A percentile compares a stretch with the other conserved stretches of the same genome.
Evolutionary conservation across 78 protist species (phyloP).

Genomic region (Cavenderia fasciculata): DNA sequence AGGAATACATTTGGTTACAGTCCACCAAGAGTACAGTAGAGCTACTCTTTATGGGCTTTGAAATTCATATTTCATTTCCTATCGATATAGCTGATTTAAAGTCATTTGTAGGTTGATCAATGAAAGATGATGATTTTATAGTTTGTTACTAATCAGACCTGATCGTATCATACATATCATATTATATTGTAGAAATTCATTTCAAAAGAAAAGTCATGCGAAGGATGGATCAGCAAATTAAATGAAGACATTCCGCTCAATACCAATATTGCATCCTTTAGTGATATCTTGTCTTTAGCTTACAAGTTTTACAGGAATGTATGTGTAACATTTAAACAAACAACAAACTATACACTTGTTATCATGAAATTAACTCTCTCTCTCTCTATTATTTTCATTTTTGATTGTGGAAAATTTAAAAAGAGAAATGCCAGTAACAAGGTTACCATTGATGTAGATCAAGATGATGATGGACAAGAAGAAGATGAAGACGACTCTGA

Average conservation of each 20-base stretch:
- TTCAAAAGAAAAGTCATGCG: constrained; percentile 1
- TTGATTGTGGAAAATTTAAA: too few species aligned
- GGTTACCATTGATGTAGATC: background rate
- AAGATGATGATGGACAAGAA: constrained; percentile 11
- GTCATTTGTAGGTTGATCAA: constrained; percentile 8
- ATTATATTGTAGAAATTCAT: background rate
- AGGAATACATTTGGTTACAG: constrained; percentile 64
- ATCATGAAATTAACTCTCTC: too few species aligned
- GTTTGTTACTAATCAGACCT: background rate
- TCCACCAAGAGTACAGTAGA: constrained; percentile 43
- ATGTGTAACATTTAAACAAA: too few species aligned
- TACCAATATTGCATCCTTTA: background rate
- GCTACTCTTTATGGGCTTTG: constrained; percentile 43
- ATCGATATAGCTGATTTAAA: constrained; percentile 29
- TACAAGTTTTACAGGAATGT: background rate
- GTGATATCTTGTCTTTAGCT: background rate
- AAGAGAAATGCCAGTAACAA: constrained; percentile 1
- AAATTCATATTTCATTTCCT: constrained; percentile 33
- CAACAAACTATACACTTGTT: too few species aligned
- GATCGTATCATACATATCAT: background rate
- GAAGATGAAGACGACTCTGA: constrained; percentile 3
- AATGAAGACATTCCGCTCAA: constrained; percentile 12
- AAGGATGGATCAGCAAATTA: constrained; percentile 4
- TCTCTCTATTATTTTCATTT: too few species aligned
- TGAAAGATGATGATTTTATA: background rate